Base-by-base conservation (phyloP, 805 yeast genomes). In the Millerozyma acaciae region DNA sequence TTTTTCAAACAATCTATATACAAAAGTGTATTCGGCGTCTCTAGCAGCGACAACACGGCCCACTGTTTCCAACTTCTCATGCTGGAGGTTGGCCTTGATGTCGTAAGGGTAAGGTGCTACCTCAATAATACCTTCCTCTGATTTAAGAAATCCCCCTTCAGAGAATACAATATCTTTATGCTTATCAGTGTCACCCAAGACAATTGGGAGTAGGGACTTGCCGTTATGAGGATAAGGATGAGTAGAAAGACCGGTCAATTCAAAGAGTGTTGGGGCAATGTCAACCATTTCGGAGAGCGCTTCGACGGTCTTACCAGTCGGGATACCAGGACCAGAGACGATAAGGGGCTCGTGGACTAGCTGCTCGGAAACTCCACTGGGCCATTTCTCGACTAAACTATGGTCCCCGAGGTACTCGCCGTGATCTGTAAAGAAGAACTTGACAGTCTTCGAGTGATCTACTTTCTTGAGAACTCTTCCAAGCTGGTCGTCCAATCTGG, bases 361-460 rank as follows among this genome's bases (percentile, higher is more conserved):
- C 9, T 26, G 24, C 9, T 42, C 43, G 9, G 44, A 39, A 7
- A 43, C 43, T 1, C 46, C 48, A 30, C 39, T 33, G 8, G 46
- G 46, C 46, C 46, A 43, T 33, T 43, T 43, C 28, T 43, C 47
- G 23, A 43, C 32, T 16, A 43, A 27, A 12, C 34, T 40, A 26
- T 43, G 38, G 24, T 43, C 45, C 2, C 47, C 47, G 14, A 43
- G 28, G 32, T 41, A 43, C 25, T 43, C 45, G 14, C 46, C 48
- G 23, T 43, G 46, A 16, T 44, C 44, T 4, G 46, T 44, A 30
- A 40, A 42, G 23, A 42, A 42, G 14, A 42, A n/a, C 5, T 27
- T 31, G 25, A 26, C 31, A 3, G 40, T 34, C 16, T 31, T 25
- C 10, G 14, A 13, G 16, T 24, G 21, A 8, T 41, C 26, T n/a